Percentiles rank a stretch among this genome's conserved stretches.
Conservation (phyloP, 176 grass and related monocot species). For the Oryza meridionalis region DNA sequence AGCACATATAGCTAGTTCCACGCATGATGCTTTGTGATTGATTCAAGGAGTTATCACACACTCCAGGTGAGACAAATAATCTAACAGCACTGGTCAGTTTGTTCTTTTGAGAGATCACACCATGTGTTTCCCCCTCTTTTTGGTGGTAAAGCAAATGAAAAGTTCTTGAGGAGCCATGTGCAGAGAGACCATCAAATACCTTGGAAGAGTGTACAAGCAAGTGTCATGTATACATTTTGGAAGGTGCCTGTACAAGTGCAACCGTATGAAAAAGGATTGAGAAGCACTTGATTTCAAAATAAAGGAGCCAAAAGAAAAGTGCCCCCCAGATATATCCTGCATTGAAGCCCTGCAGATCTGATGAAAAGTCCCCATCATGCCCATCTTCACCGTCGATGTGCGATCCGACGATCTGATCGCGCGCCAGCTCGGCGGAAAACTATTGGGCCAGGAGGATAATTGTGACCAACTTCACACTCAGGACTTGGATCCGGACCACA, state of each 20-base stretch:
- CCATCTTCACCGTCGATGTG: not conserved
- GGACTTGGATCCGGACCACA: slow-evolving; percentile 23
- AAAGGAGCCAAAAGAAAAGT: not conserved
- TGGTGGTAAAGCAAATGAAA: slow-evolving; percentile 5
- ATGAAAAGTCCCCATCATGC: not conserved
- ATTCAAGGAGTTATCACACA: not conserved
- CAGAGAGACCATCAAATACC: not conserved
- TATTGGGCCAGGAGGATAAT: not conserved
- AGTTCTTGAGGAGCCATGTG: not conserved
- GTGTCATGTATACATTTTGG: slow-evolving; percentile 16
- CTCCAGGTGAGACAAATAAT: not conserved
- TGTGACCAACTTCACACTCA: not conserved
- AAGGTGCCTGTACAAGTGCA: slow-evolving; percentile 1
- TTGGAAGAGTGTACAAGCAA: slow-evolving; percentile 15
- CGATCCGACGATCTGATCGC: not conserved
- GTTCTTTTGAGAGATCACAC: not conserved
- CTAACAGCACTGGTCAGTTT: not conserved
- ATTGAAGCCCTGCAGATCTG: not conserved
- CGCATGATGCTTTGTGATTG: not conserved
- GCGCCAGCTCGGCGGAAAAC: not conserved
- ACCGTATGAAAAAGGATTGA: not conserved
- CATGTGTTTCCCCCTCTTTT: not conserved
- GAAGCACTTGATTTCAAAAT: not conserved
- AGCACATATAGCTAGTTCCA: not conserved
- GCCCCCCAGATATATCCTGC: not conserved